Evolutionary conservation across 768 basidiomycete species (phyloP).

Genomic region (Phylloporus scabripes): DNA sequence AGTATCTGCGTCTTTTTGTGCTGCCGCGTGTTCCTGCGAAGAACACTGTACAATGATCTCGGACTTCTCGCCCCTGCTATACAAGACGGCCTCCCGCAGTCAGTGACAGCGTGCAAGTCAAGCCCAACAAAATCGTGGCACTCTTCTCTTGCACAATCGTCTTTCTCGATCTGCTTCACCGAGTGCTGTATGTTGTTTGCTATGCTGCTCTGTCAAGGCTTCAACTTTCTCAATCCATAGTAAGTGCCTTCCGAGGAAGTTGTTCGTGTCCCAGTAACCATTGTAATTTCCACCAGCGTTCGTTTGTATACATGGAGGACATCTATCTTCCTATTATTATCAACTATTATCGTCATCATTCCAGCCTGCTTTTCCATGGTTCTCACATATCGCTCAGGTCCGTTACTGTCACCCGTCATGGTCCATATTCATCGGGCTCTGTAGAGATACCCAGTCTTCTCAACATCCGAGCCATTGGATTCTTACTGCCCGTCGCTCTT

Average conservation of each 20-base stretch:
- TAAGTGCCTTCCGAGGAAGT: conserved; percentile 31
- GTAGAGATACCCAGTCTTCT: conserved; percentile 24
- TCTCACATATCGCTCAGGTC: conserved; percentile 39
- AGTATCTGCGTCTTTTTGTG: conserved; percentile 51
- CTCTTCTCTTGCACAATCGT: conserved; percentile 47
- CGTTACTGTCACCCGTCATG: conserved; percentile 2
- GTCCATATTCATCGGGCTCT: neutral
- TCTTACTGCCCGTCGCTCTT: conserved; percentile 44
- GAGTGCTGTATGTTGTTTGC: conserved; percentile 71
- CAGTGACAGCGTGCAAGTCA: conserved; percentile 16
- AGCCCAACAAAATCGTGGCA: conserved; percentile 37
- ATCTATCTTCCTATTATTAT: conserved; percentile 57
- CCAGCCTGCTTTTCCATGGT: conserved; percentile 62
- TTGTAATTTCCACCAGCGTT: conserved; percentile 34
- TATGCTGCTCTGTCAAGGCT: conserved; percentile 66
- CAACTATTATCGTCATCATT: conserved; percentile 57
- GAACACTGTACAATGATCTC: conserved; percentile 56
- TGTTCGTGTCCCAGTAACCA: conserved; percentile 2
- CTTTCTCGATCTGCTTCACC: conserved; percentile 68
- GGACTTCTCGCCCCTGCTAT: conserved; percentile 39
- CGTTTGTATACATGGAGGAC: conserved; percentile 64
- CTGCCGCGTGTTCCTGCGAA: conserved; percentile 55
- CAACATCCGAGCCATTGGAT: conserved; percentile 15
- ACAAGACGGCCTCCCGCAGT: conserved; percentile 22
- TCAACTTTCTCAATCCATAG: conserved; percentile 49